Base-by-base conservation (phyloP, 192 early-diverging fungal genomes). In the Coemansia sp. region DNA sequence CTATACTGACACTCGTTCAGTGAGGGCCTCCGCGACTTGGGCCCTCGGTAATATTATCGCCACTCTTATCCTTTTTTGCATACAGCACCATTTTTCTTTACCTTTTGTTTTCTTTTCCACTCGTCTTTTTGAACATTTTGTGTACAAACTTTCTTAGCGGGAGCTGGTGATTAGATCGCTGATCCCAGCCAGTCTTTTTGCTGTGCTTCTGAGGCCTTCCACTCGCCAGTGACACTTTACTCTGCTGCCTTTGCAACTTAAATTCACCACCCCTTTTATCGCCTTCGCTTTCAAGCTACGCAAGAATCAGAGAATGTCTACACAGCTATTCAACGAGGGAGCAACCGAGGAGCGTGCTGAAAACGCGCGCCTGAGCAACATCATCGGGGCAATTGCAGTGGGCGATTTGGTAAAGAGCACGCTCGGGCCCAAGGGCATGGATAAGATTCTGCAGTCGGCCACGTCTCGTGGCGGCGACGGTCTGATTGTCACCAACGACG, bases 401-500 rank as follows among this genome's bases (percentile, higher is more conserved):
- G 97, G 95, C 41, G 97, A 99, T 86, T 86, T 99, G 64, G 95
- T 99, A 60, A 97, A 97, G 75, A 93, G 89, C 73, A 97, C 97
- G 13, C 86, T 97, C 20, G 97, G 97, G 21, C 97, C 97, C 65
- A 96, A 97, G 82, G 97, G 97, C 73, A 97, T 99, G 95, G 97
- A 99, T 85, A 99, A 99, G 84, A 97, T 96, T 68, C 88, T 99
- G 68, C 97, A 99, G 77, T 99, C 97, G 52, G 39, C 73, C 0
- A 55, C 73, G 18, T 65, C 61, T 20, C 73, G 66, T 20, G 85
- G 93, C 62, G 79, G 84, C 34, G 89, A 87, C 52, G 90, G 93
- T 66, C 87, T 97, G 69, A 85, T 93, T 59, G 95, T 97, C 55
- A 97, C 97, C 23, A 99, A 99, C 83, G 97, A 99, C 79, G 97